Percentiles rank a stretch among this genome's conserved stretches.
phyloP scores from a whole-genome alignment of 805 yeast species.

The Candida ascalaphidarum region DNA sequence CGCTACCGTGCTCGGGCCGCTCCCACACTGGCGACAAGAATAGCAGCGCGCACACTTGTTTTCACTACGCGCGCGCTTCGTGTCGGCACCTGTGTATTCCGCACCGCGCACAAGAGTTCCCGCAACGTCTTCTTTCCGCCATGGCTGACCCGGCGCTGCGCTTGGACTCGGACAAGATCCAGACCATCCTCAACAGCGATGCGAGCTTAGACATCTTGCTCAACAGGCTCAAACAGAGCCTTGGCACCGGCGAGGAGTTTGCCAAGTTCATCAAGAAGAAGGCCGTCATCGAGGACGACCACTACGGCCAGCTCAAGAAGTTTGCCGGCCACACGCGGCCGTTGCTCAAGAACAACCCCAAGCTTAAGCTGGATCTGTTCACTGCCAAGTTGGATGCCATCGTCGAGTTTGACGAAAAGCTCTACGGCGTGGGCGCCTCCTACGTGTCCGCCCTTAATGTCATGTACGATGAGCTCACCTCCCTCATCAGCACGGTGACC shows the following conservation, averaged over 20 bases:
- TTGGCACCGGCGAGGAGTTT: slow-evolving; percentile 80
- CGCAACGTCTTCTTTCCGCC: no score
- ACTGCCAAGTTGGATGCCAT: slow-evolving; percentile 57
- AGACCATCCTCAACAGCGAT: slow-evolving; percentile 54
- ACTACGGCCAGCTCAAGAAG: slow-evolving; percentile 65
- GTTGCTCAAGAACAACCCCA: slow-evolving; percentile 33
- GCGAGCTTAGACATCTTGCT: slow-evolving; percentile 68
- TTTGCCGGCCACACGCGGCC: slow-evolving; percentile 50
- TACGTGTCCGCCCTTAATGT: slow-evolving; percentile 72
- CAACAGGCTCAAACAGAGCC: slow-evolving; percentile 66
- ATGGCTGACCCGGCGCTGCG: no score
- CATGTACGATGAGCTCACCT: slow-evolving; percentile 77
- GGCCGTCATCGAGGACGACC: slow-evolving; percentile 71
- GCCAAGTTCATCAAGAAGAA: slow-evolving; percentile 70
- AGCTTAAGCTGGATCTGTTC: slow-evolving; percentile 58
- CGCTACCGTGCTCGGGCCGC: no score
- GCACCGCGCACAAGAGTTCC: no score
- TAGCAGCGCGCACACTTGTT: no score
- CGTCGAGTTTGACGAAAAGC: slow-evolving; percentile 69
- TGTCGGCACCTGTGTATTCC: no score
- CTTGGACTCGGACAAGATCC: slow-evolving; percentile 33
- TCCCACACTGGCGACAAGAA: no score
- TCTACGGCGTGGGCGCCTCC: slow-evolving; percentile 59
- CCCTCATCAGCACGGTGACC: slow-evolving; percentile 62
- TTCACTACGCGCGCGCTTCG: no score